A percentile compares a stretch with the other conserved stretches of the same genome.
These are phyloP conservation scores for Gomphus bonarii DNA, from an alignment of 1,284 basidiomycete genomes.

Conservation along the genomic window DNA sequence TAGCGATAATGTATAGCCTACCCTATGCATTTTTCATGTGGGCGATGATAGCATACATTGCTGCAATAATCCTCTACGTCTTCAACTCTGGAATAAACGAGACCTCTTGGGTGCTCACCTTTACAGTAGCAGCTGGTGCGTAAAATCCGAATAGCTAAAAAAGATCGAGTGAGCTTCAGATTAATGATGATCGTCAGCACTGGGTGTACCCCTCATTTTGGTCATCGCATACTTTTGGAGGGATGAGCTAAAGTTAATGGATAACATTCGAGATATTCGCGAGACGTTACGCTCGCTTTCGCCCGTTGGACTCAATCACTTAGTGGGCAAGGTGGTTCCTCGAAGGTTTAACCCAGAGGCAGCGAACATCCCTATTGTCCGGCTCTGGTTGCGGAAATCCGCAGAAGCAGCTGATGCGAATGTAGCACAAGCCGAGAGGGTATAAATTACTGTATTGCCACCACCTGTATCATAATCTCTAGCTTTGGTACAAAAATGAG, in stretches of 20 bases:
- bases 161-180: not conserved
- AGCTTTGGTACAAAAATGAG: not conserved
- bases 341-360: not conserved
- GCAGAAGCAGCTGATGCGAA: not conserved
- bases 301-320: not conserved
- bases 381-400: not conserved
- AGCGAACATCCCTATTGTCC: not conserved
- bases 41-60: slow-evolving; percentile 10
- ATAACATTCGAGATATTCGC: not conserved
- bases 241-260: not conserved
- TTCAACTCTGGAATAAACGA: slow-evolving; percentile 1
- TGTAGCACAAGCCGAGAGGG: not conserved
- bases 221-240: not conserved
- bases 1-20: slow-evolving; percentile 19
- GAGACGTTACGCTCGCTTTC: not conserved
- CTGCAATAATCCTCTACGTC: slow-evolving; percentile 3
- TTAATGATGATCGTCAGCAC: not conserved
- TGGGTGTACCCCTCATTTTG: not conserved
- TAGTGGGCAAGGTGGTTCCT: not conserved
- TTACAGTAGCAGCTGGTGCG: not conserved
- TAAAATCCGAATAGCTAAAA: not conserved
- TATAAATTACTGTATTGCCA: not conserved
- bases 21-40: slow-evolving; percentile 22
- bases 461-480: not conserved
- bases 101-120: not conserved